Evolutionary conservation across 306 rosid genomes (phyloP).

Genomic region (Astragalus glycyphyllos): DNA sequence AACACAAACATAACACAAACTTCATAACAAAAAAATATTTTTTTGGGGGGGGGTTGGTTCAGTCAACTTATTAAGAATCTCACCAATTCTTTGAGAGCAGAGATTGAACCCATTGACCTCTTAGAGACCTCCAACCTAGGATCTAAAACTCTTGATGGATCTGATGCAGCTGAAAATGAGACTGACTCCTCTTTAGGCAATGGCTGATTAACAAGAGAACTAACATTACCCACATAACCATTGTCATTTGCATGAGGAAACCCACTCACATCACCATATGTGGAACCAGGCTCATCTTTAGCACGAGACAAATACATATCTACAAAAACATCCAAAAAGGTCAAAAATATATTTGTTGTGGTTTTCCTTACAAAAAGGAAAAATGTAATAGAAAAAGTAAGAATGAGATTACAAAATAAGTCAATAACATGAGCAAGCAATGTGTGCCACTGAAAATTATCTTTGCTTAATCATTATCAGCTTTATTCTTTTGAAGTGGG

Average conservation of each 20-base stretch:
- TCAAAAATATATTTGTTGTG: constrained; percentile 24
- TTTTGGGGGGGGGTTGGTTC: neutral
- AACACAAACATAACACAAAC: constrained; percentile 36
- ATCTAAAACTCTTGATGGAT: constrained; percentile 63
- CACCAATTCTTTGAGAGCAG: constrained; percentile 83
- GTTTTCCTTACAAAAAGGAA: neutral
- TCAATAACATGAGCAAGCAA: constrained; percentile 49
- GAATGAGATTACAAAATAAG: constrained; percentile 28
- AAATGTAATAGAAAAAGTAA: neutral
- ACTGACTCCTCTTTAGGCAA: constrained; percentile 65
- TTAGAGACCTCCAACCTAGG: constrained; percentile 71
- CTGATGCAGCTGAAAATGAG: constrained; percentile 63
- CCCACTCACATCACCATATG: constrained; percentile 62
- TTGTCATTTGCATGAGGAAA: constrained; percentile 63
- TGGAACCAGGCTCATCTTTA: constrained; percentile 67
- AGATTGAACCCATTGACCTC: constrained; percentile 64
- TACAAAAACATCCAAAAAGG: constrained; percentile 45
- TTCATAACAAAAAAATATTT: neutral
- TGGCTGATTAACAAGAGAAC: constrained; percentile 59
- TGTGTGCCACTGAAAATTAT: neutral
- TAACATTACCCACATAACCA: constrained; percentile 54
- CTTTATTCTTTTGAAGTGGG: neutral
- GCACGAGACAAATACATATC: constrained; percentile 72
- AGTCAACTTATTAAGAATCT: constrained; percentile 34
- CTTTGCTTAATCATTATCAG: constrained; percentile 25